Conservation (phyloP, 163 green algal species). For the Coccomyxa subellipsoidea region DNA sequence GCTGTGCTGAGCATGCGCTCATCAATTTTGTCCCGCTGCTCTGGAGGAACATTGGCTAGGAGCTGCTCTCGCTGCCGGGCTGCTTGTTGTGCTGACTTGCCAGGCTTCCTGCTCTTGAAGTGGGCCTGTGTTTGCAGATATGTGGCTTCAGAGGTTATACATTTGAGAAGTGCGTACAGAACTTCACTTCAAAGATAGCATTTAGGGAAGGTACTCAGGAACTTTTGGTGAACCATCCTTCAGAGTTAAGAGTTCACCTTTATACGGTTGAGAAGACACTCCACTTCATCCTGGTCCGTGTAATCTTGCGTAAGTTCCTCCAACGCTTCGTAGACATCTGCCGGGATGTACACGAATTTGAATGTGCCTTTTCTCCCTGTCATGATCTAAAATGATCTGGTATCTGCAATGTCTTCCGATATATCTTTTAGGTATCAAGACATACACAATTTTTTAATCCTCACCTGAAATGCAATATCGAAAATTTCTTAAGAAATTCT, state of each 20-base stretch:
- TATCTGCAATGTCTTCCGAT: too few relatives aligned
- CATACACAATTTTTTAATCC: too few relatives aligned
- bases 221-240: background rate
- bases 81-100: constrained; percentile 39
- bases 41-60: constrained; percentile 42
- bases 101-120: constrained; percentile 25
- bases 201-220: background rate
- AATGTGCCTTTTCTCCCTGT: constrained; percentile 20
- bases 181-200: background rate
- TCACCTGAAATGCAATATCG: too few relatives aligned
- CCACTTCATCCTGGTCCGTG: constrained; percentile 46
- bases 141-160: background rate
- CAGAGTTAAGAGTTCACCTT: too few relatives aligned
- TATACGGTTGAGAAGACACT: constrained; percentile 56
- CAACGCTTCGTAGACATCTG: constrained; percentile 47
- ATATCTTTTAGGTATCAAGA: too few relatives aligned
- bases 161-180: background rate
- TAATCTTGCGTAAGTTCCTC: constrained; percentile 45
- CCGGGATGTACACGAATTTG: constrained; percentile 62
- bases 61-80: constrained; percentile 35
- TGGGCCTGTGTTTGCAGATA: constrained; percentile 27
- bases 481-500: too few relatives aligned
- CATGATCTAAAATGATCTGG: background rate
- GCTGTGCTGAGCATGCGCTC: constrained; percentile 44
- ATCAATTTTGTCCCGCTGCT: constrained; percentile 31